Evolutionary conservation across 176 grass and related monocot genomes (phyloP).

Genomic region (Eremochloa ophiuroides): DNA sequence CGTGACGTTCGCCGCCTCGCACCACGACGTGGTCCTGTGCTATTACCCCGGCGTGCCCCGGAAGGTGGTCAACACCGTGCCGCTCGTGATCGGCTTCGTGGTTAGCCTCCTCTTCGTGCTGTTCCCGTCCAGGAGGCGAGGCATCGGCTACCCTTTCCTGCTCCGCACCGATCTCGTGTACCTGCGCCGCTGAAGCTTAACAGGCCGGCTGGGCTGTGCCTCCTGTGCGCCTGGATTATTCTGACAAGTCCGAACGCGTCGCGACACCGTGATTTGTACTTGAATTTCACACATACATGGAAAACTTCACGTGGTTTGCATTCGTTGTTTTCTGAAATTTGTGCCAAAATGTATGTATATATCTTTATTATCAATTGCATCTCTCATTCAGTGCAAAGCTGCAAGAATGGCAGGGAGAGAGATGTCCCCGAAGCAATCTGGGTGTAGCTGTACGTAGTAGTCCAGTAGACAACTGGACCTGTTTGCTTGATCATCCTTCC

Average conservation of each 20-base stretch:
- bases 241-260: background rate
- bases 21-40: constrained; percentile 74
- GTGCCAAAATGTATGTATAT: constrained; percentile 30
- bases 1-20: constrained; percentile 63
- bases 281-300: background rate
- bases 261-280: background rate
- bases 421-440: background rate
- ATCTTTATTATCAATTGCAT: background rate
- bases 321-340: background rate
- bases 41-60: constrained; percentile 57
- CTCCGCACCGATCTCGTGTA: constrained; percentile 60
- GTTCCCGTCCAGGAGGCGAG: constrained; percentile 79
- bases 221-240: too few relatives aligned
- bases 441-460: background rate
- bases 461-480: too few relatives aligned
- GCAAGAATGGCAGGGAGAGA: background rate
- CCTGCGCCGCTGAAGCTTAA: constrained; percentile 33
- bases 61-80: constrained; percentile 71
- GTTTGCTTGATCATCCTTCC: background rate
- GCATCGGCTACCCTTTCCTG: constrained; percentile 85
- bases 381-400: constrained; percentile 13
- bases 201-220: background rate
- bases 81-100: constrained; percentile 69
- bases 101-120: constrained; percentile 78
- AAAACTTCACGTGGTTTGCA: background rate